phyloP scores from a whole-genome alignment of 2,329 filamentous ascomycete genomes.

The Ophiostoma angusticollis region DNA sequence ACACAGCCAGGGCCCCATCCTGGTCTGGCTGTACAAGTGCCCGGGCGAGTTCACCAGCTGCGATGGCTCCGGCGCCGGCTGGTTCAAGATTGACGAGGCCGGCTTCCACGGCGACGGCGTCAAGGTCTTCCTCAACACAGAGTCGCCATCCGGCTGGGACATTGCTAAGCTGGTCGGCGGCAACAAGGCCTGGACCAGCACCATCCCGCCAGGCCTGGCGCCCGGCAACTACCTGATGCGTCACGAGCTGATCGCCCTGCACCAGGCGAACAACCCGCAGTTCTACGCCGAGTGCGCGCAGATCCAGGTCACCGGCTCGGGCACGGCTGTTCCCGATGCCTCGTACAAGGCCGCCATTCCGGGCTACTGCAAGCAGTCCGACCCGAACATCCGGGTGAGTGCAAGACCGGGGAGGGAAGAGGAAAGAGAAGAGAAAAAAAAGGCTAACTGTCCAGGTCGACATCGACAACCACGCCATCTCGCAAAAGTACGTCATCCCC shows the following conservation, averaged over 20 bases:
- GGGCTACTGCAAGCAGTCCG: constrained; percentile 19
- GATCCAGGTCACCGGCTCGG: constrained; percentile 31
- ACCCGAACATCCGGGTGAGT: constrained; percentile 18
- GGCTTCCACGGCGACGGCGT: constrained; percentile 20
- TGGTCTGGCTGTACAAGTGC: constrained; percentile 46
- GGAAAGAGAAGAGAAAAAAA: background rate
- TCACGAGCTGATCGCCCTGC: constrained; percentile 43
- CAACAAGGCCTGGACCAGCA: constrained; percentile 33
- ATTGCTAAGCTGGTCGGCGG: constrained; percentile 19
- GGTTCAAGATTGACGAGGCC: constrained; percentile 48
- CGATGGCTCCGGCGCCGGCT: constrained; percentile 37
- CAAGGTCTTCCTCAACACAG: constrained; percentile 18
- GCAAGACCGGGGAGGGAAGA: background rate
- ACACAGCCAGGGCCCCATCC: constrained; percentile 43
- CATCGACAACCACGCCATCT: constrained; percentile 17
- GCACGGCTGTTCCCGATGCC: constrained; percentile 13
- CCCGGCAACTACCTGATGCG: constrained; percentile 43
- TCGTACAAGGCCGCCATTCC: constrained; percentile 19
- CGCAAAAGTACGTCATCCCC: constrained; percentile 17
- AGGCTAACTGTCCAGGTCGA: constrained; percentile 13
- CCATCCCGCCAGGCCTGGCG: constrained; percentile 34
- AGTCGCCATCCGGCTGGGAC: constrained; percentile 15
- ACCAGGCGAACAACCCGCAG: constrained; percentile 37
- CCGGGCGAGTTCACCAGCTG: constrained; percentile 33
- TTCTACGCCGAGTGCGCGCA: constrained; percentile 45